Percentiles rank a stretch among this genome's conserved stretches.
phyloP scores from a whole-genome alignment of 2,329 filamentous ascomycete genomes.

The Cordyceps farinosa region DNA sequence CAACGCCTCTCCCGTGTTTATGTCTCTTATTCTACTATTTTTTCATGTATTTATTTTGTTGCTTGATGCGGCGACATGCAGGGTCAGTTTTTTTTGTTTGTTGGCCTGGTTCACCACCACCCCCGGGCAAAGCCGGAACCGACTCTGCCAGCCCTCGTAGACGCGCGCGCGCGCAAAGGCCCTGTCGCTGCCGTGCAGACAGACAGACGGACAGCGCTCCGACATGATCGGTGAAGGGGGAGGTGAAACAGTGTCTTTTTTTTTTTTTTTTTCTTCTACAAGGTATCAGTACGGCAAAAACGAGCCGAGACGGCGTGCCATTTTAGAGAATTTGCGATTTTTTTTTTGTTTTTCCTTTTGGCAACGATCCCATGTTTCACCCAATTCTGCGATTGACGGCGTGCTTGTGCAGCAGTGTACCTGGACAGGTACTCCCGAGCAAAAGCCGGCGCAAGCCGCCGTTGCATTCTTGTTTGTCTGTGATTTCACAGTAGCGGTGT shows the following conservation, averaged over 20 bases:
- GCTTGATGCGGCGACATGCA: neutral
- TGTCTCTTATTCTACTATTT: too few relatives aligned
- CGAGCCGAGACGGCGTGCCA: neutral
- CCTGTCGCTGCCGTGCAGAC: too few relatives aligned
- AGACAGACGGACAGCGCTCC: too few relatives aligned
- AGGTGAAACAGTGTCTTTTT: neutral
- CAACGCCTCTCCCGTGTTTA: too few relatives aligned
- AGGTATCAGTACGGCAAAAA: neutral
- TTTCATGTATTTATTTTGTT: too few relatives aligned
- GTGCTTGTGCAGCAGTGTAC: neutral
- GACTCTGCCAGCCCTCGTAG: neutral
- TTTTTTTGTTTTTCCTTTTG: neutral
- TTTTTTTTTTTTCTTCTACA: neutral
- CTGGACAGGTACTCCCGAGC: neutral
- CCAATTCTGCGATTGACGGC: too few relatives aligned
- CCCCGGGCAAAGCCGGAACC: slow-evolving; percentile 1
- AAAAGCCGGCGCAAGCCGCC: slow-evolving; percentile 13
- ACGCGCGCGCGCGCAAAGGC: neutral
- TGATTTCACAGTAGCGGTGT: neutral
- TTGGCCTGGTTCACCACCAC: neutral
- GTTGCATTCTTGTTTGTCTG: neutral
- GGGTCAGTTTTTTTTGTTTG: neutral
- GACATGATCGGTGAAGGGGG: neutral
- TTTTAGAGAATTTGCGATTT: neutral
- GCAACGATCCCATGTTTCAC: neutral